Conservation (phyloP, 2,329 filamentous ascomycete species). For the Sporothrix brasiliensis region DNA sequence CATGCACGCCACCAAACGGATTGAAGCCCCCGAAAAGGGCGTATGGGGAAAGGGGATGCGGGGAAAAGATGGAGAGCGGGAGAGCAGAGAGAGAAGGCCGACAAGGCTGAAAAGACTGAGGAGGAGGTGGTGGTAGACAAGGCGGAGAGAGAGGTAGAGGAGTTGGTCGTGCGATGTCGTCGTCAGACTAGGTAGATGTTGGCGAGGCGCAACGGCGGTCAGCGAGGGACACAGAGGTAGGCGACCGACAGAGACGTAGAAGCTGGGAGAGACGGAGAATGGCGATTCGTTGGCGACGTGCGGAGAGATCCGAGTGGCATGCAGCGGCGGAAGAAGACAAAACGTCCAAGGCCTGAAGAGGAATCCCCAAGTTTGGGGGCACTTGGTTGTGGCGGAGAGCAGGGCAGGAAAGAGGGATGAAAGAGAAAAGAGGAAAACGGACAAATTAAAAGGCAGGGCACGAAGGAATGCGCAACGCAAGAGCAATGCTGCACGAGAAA, state of each 20-base stretch:
- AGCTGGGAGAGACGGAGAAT: conserved; percentile 1
- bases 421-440: neutral
- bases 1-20: conserved; percentile 39
- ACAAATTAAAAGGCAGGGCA: conserved; percentile 14
- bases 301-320: conserved; percentile 18
- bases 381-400: neutral
- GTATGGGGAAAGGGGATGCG: neutral
- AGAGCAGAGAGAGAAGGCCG: neutral
- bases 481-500: conserved; percentile 1
- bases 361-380: neutral
- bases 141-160: neutral
- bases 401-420: conserved; percentile 3
- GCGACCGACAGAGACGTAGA: neutral
- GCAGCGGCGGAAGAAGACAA: neutral
- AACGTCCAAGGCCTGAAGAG: neutral
- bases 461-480: conserved; percentile 10
- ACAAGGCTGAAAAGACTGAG: neutral
- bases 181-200: neutral
- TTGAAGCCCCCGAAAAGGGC: conserved; percentile 12
- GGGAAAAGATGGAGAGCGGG: neutral
- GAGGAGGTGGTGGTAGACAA: neutral
- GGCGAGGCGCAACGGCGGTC: neutral
- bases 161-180: conserved; percentile 3
- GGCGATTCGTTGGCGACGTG: conserved; percentile 19
- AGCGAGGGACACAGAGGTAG: neutral